Conservation (phyloP, 371 early-diverging fungal species). For the Entomophthora muscae region DNA sequence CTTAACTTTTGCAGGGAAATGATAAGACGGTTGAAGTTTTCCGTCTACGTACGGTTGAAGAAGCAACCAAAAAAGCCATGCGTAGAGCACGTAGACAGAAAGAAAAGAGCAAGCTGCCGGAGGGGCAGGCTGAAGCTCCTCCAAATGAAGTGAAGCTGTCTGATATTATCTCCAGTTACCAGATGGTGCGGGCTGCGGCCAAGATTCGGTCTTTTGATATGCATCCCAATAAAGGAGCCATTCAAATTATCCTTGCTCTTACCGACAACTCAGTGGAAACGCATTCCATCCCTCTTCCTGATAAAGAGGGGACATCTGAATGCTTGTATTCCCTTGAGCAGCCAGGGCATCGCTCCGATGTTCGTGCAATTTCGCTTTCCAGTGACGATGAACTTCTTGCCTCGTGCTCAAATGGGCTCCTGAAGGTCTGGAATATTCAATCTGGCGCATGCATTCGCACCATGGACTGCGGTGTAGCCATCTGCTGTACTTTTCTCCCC, state of each 20-base stretch:
- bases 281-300: constrained; percentile 30
- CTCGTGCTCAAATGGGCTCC: constrained; percentile 53
- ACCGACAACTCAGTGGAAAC: constrained; percentile 57
- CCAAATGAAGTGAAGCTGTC: constrained; percentile 13
- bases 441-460: constrained; percentile 67
- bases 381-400: constrained; percentile 71
- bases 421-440: constrained; percentile 80
- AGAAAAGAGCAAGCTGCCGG: constrained; percentile 34
- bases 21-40: constrained; percentile 73
- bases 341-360: constrained; percentile 80
- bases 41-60: constrained; percentile 48
- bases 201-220: constrained; percentile 66
- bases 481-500: constrained; percentile 77
- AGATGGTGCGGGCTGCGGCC: constrained; percentile 39
- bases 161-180: constrained; percentile 30
- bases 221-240: constrained; percentile 28
- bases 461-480: constrained; percentile 68
- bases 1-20: too few species aligned
- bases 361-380: constrained; percentile 68
- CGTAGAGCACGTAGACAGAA: constrained; percentile 62
- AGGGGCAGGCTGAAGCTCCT: constrained; percentile 10
- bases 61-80: constrained; percentile 60
- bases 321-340: constrained; percentile 49
- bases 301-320: constrained; percentile 22
- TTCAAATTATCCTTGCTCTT: constrained; percentile 35